Evolutionary conservation across 2,329 filamentous ascomycete genomes (phyloP).

Genomic region (Monilinia fructigena): DNA sequence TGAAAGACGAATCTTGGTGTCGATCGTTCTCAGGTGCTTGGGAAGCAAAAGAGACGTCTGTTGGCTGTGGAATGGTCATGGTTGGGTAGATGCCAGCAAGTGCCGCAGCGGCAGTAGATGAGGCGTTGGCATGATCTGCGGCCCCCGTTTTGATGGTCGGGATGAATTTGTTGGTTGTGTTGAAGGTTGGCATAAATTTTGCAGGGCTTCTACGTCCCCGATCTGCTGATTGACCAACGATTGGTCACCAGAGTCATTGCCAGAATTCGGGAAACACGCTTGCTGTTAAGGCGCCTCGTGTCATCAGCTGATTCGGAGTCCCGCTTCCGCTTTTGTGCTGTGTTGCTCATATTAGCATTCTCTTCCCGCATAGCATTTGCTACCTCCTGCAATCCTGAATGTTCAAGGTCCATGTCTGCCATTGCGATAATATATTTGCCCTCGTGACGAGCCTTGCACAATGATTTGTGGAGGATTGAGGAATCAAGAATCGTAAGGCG

Average conservation of each 20-base stretch:
- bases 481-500: conserved; percentile 30
- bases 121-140: conserved; percentile 45
- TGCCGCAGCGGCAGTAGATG: conserved; percentile 59
- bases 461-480: conserved; percentile 35
- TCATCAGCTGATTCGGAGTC: conserved; percentile 41
- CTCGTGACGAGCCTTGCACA: conserved; percentile 34
- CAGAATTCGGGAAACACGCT: conserved; percentile 40
- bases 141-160: conserved; percentile 54
- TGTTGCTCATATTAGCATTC: conserved; percentile 28
- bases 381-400: conserved; percentile 41
- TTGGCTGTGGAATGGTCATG: conserved; percentile 57
- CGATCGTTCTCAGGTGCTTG: conserved; percentile 45
- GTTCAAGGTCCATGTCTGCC: conserved; percentile 41
- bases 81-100: conserved; percentile 45
- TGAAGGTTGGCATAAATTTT: conserved; percentile 46
- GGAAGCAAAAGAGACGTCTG: conserved; percentile 52
- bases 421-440: conserved; percentile 31
- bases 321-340: conserved; percentile 41
- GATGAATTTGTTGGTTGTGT: conserved; percentile 44
- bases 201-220: conserved; percentile 37
- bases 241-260: conserved; percentile 33
- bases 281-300: conserved; percentile 38
- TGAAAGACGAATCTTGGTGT: conserved; percentile 43
- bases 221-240: conserved; percentile 33
- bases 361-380: conserved; percentile 42